Evolutionary conservation across 352 stramenopile species (phyloP).

Genomic region (Globisporangium acanthophoron): DNA sequence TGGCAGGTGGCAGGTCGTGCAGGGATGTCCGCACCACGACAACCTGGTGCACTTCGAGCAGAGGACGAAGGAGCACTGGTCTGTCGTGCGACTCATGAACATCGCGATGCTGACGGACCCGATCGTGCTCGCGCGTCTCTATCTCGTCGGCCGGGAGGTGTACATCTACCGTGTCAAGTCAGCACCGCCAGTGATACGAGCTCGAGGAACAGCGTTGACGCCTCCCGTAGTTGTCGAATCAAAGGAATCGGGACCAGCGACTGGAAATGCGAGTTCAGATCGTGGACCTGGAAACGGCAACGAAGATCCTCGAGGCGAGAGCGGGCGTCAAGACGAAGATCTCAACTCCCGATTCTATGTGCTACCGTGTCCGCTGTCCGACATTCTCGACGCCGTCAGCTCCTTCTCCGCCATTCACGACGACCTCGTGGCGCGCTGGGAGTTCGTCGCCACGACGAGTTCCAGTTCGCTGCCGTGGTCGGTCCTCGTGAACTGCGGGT

Average conservation of each 20-base stretch:
- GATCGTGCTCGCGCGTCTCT: constrained; percentile 16
- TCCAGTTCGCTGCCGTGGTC: constrained; percentile 11
- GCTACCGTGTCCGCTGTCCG: constrained; percentile 6
- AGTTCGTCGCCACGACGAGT: constrained; percentile 6
- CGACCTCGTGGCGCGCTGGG: constrained; percentile 4
- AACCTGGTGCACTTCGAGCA: constrained; percentile 16
- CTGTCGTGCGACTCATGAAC: constrained; percentile 25
- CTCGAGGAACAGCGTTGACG: background rate
- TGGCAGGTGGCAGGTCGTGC: constrained; percentile 4
- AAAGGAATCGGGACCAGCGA: background rate
- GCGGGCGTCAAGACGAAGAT: background rate
- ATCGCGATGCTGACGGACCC: constrained; percentile 27
- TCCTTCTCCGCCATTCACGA: background rate
- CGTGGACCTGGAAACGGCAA: background rate
- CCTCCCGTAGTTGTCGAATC: background rate
- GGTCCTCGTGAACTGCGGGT: constrained; percentile 11
- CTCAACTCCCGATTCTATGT: background rate
- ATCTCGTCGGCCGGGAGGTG: constrained; percentile 10
- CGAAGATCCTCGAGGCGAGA: background rate
- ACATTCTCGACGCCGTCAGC: constrained; percentile 5
- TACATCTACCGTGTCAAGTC: constrained; percentile 19
- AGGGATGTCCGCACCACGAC: constrained; percentile 11
- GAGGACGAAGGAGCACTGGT: constrained; percentile 19
- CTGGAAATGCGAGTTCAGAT: background rate
- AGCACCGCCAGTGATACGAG: background rate